Evolutionary conservation across 345 rosid genomes (phyloP).

Genomic region (Erodium maritimum): DNA sequence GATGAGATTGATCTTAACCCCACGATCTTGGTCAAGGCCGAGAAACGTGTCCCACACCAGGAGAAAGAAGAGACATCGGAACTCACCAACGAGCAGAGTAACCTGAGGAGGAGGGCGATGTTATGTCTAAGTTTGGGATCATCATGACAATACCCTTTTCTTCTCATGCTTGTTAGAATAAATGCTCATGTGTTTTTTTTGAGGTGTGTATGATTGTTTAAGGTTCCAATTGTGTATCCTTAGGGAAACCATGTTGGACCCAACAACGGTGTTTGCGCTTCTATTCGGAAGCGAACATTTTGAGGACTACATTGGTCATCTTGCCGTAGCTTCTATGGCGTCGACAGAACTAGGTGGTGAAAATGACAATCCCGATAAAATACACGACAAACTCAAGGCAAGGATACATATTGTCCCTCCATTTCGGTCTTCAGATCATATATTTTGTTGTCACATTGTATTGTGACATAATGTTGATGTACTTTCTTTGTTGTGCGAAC

Average conservation of each 20-base stretch:
- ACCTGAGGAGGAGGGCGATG: too few relatives aligned
- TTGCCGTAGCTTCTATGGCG: constrained; percentile 81
- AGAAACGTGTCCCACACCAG: too few relatives aligned
- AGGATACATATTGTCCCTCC: constrained; percentile 1
- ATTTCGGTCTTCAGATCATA: neutral
- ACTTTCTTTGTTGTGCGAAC: neutral
- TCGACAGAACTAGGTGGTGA: constrained; percentile 51
- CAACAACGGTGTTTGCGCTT: constrained; percentile 78
- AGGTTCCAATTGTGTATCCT: constrained; percentile 2
- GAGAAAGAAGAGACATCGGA: too few relatives aligned
- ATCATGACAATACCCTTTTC: too few relatives aligned
- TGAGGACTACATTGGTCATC: constrained; percentile 87
- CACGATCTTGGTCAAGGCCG: too few relatives aligned
- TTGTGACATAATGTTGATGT: neutral
- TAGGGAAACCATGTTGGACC: constrained; percentile 82
- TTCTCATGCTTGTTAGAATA: too few relatives aligned
- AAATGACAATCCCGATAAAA: constrained; percentile 45
- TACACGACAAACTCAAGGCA: constrained; percentile 71
- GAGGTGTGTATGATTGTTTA: too few relatives aligned
- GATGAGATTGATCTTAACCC: too few relatives aligned
- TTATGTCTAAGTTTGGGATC: too few relatives aligned
- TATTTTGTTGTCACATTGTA: neutral
- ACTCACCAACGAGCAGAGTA: too few relatives aligned
- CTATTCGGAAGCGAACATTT: constrained; percentile 93
- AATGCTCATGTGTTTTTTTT: neutral